Evolutionary conservation across 1,284 basidiomycete species (phyloP), one percentile per base, ranked within the genome.

Genomic region (Heterobasidion parviporum): DNA sequence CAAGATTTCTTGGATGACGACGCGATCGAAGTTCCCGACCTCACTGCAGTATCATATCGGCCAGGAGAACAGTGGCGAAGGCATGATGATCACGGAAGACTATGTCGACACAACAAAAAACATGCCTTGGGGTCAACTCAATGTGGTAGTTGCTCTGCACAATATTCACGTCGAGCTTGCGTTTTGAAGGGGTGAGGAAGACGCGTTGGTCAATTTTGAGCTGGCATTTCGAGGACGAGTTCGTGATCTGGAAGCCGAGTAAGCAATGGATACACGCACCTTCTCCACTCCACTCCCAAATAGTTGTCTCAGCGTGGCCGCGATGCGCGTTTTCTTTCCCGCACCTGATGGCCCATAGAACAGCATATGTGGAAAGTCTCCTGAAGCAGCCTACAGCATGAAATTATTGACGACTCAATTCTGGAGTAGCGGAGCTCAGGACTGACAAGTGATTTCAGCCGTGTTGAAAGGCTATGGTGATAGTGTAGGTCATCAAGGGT

Each of bases 61-160:
- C 18, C 18, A 16, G 20, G 49, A 20, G 56, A 57, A 20, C 14
- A 8, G 41, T 16, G 16, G 41, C 41, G 12, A 14, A 20, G 47
- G 3, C 26, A 26, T 26, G 26, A 26, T 26, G 5, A 26, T 26
- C 26, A 26, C 26, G 26, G 43, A 14, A 44, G 14, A 44, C 43
- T 7, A 44, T 20, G 34, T 45, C 52, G 12, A 44, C n/a, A 48
- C 3, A 53, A 44, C 44, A 38, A 38, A 6, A 20, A 32, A 65
- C 79, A 46, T 55, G 92, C 92, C 92, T 96, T 0, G 97, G 97
- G 0, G 97, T 99, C 57, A 99, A 86, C 72, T 99, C 96, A 52
- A 99, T 89, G 72, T 99, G 96, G 69, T 89, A 99, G 71, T 97
- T 98, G 71, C 91, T 93, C 74, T 98, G 91, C 8, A 99, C 96